Base-by-base conservation (phyloP, 148 eudicot species). In the Arctostaphylos glauca region DNA sequence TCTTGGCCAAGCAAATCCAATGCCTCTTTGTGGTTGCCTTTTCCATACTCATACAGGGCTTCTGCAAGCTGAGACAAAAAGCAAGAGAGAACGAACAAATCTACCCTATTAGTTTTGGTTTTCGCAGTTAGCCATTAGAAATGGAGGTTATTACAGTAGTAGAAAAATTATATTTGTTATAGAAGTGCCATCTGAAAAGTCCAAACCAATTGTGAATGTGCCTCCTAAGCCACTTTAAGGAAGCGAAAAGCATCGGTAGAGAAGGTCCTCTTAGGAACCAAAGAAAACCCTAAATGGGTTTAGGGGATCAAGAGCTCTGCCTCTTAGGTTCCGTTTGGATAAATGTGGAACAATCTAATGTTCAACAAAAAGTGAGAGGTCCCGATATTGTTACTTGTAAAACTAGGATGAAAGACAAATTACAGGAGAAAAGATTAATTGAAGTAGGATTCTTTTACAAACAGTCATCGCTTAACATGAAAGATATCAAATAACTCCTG, bases 21-120 rank as follows among this genome's bases (percentile, higher is more conserved):
- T 19, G 99, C 98, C 77, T 77, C 76, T 74, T 87, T 83, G 71
- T 88, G 78, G 15, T 96, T 87, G 38, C 97, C 94, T 87, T 82
- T 91, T 14, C 98, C 99, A 75, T 92, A 96, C 77, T 89, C 91
- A 13, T 85, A 93, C 7, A 90, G 19, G 58, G 94, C 95, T 90
- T 93, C 93, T 19, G 98, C 98, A 84, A 96, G 97, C 99, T 96
- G 72, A 44, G 58, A 59, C 21, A 52, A 76, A 38, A 47, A 47
- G 38, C 75, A 78, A 52, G 47, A 15, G 72, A 58, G 41, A 79
- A 53, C n/a, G 15, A 78, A 59, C 58, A 74, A 48, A 43, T 46
- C 12, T 31, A 1, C 47, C 53, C 19, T 0, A 62, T 23, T 19
- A 25, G 31, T 9, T 21, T 23, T 21, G 70, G 70, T 6, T 66